A percentile compares a stretch with the other conserved stretches of the same genome.
Conservation (phyloP, 202 grass and related monocot genomes). For the Cymbopogon flexuosus region DNA sequence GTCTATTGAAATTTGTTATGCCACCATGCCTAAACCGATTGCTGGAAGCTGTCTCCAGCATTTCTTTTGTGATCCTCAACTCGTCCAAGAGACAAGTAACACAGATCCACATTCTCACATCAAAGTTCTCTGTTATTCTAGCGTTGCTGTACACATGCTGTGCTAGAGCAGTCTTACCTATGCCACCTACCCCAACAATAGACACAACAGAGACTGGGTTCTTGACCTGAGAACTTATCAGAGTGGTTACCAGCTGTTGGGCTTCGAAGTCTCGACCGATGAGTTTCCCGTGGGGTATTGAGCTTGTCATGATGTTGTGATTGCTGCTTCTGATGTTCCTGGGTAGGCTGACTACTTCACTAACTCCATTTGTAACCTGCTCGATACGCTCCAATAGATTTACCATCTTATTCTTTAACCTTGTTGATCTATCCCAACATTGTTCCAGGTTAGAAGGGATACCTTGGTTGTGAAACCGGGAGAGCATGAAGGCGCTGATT, state of each 20-base stretch:
- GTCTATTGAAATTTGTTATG: conserved; percentile 33
- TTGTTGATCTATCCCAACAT: conserved; percentile 13
- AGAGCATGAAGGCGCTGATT: conserved; percentile 28
- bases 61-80: conserved; percentile 40
- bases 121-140: conserved; percentile 31
- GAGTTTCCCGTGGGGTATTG: conserved; percentile 15
- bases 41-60: conserved; percentile 39
- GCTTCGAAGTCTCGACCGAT: neutral
- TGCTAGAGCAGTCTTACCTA: conserved; percentile 56
- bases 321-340: conserved; percentile 13
- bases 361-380: conserved; percentile 29
- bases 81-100: conserved; percentile 43
- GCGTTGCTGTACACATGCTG: conserved; percentile 41
- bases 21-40: neutral
- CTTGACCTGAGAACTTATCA: conserved; percentile 19
- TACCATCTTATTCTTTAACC: conserved; percentile 17
- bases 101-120: conserved; percentile 52
- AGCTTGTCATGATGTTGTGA: conserved; percentile 22
- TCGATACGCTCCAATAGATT: conserved; percentile 25
- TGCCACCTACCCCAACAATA: conserved; percentile 35
- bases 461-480: conserved; percentile 26
- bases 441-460: conserved; percentile 14
- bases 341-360: conserved; percentile 24
- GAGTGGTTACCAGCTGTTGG: conserved; percentile 10
- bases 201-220: conserved; percentile 32